Base-by-base conservation (phyloP, 352 stramenopile species). In the Chrysophaeum taylorii region DNA sequence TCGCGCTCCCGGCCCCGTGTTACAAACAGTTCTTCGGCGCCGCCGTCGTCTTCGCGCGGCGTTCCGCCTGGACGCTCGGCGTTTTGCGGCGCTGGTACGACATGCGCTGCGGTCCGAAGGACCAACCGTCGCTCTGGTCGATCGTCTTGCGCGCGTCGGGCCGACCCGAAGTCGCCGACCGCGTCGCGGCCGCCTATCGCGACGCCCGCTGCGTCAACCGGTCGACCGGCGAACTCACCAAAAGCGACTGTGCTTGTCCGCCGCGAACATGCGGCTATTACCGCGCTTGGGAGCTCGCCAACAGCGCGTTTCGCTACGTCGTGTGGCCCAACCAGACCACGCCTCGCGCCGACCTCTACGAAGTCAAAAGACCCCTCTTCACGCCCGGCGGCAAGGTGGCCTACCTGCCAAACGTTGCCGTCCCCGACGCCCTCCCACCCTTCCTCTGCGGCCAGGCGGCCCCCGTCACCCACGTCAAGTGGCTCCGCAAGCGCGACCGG, bases 21-120 rank as follows among this genome's bases (percentile, higher is more conserved):
- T 63, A 63, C 52, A 9, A 25, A 5, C 52, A 63, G 52, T 39
- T 63, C 52, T 63, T 63, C 52, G 52, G 52, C 52, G 52, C 52
- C n/a, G 52, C 52, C 52, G 52, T 63, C 7, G 7, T 63, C 27
- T 12, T 63, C 52, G 29, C 23, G 25, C 7, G 7, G n/a, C 7
- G 27, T 5, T 31, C 52, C 27, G 9, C 52, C 27, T 63, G 52
- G 52, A 31, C 52, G 27, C 27, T 39, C 52, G 52, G 52, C 27
- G 36, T 63, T 12, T 14, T 38, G 2, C 9, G 9, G 27, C 25
- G 27, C 5, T 63, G 52, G 52, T 63, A 31, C 29, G 9, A 14
- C 7, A 25, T 63, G 9, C 52, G 52, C 2, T 63, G 52, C 52
- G 52, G 52, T 25, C 52, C 52, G 25, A 63, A 63, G 52, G 52